These are phyloP conservation scores for Phytopythium helicoides DNA, from an alignment of 352 stramenopile genomes.

Conservation along the genomic window DNA sequence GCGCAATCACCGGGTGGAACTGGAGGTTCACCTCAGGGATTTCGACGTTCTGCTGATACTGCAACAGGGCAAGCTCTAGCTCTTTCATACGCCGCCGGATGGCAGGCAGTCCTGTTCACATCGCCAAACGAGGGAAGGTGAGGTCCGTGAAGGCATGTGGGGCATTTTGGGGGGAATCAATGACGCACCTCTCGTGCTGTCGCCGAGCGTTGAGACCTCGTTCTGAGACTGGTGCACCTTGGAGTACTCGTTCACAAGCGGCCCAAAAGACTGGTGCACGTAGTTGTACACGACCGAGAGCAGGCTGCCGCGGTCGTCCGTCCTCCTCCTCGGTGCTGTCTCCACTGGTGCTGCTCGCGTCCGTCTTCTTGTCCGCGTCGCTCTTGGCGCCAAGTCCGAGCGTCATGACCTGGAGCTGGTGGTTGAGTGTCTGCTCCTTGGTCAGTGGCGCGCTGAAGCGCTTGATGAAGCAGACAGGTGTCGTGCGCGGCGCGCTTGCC, in stretches of 20 bases:
- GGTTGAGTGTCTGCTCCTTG: conserved; percentile 66
- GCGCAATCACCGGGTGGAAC: conserved; percentile 86
- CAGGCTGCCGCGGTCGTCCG: conserved; percentile 59
- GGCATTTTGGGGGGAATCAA: not conserved
- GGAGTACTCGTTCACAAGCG: conserved; percentile 84
- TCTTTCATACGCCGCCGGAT: conserved; percentile 93
- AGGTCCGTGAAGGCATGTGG: too few relatives aligned
- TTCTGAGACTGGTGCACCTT: conserved; percentile 79
- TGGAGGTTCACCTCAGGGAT: conserved; percentile 92
- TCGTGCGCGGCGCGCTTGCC: conserved; percentile 69
- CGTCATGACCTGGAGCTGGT: conserved; percentile 88
- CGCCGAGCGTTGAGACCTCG: conserved; percentile 56
- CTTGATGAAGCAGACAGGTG: conserved; percentile 88
- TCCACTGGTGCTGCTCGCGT: conserved; percentile 34
- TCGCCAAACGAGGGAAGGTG: not conserved
- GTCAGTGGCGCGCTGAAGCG: conserved; percentile 61
- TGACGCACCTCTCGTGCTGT: conserved; percentile 49
- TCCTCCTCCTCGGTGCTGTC: conserved; percentile 65
- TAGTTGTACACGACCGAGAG: conserved; percentile 88
- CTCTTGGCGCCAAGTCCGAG: conserved; percentile 55
- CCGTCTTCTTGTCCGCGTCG: conserved; percentile 21
- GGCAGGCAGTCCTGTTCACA: conserved; percentile 59
- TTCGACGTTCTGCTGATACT: conserved; percentile 94
- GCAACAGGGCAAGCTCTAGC: conserved; percentile 91
- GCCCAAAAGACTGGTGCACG: conserved; percentile 86